Base-by-base conservation (phyloP, 1,284 basidiomycete genomes). In the Tilletia horrida region DNA sequence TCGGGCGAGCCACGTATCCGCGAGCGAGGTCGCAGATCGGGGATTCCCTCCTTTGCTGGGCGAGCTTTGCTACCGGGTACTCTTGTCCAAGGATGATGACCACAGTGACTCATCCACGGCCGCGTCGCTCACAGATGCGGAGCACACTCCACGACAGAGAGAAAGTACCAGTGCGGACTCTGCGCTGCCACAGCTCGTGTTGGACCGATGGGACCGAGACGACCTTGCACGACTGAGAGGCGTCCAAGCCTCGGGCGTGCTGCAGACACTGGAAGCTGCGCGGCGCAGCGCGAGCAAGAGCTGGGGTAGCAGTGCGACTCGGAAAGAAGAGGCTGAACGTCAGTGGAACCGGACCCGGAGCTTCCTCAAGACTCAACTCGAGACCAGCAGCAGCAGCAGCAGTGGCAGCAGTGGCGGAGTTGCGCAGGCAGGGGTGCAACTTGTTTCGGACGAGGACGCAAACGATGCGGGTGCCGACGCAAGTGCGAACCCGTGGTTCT, bases 271-370 rank as follows among this genome's bases (percentile, higher is more conserved):
- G 14, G 78, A 79, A 62, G 75, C 78, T 1, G 78, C 78, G 4
- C 70, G 78, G 7, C 70, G 78, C 31, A 79, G 76, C 62, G 76
- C 73, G 21, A 69, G 71, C 1, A 65, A 70, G 14, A 68, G 71
- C 43, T 79, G 78, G 78, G 77, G 77, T 18, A 69, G 73, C 35
- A n/a, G 71, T 70, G 61, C n/a, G n/a, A n/a, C n/a, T n/a, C n/a
- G n/a, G n/a, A n/a, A n/a, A n/a, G n/a, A n/a, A n/a, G 50, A 66
- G 25, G 31, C 27, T 21, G 64, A 66, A 8, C 16, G 31, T 13
- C n/a, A 9, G 31, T 25, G 14, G 61, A 40, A 40, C 14, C 61
- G 21, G 0, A 18, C 29, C 8, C 29, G 25, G 47, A n/a, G n/a
- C n/a, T n/a, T n/a, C n/a, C n/a, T n/a, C n/a, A n/a, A n/a, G n/a